Conservation (phyloP, 371 early-diverging fungal genomes). For the Neoconidiobolus thromboides region DNA sequence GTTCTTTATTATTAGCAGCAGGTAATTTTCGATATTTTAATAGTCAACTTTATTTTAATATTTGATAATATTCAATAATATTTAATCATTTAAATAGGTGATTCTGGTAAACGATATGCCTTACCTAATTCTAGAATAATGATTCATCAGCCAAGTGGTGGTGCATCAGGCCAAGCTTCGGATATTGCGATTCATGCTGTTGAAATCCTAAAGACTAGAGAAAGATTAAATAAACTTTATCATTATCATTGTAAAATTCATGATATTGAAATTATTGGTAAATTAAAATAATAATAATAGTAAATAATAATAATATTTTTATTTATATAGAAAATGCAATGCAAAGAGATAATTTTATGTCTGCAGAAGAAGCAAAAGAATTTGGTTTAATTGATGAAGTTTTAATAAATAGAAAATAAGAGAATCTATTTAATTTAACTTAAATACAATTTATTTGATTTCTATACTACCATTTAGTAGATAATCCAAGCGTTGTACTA, state of each 20-base stretch:
- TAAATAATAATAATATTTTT: background rate
- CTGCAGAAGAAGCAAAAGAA: constrained; percentile 69
- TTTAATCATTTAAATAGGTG: constrained; percentile 23
- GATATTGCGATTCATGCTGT: constrained; percentile 95
- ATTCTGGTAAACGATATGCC: constrained; percentile 68
- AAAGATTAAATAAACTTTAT: constrained; percentile 71
- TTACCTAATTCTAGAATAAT: constrained; percentile 87
- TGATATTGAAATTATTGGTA: constrained; percentile 64
- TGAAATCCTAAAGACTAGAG: constrained; percentile 81
- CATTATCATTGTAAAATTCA: constrained; percentile 67
- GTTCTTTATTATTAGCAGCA: constrained; percentile 78
- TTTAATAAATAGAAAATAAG: background rate
- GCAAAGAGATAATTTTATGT: constrained; percentile 92
- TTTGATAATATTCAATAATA: background rate
- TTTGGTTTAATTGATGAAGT: constrained; percentile 87
- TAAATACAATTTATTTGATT: no score
- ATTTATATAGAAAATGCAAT: constrained; percentile 45
- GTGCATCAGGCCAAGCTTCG: constrained; percentile 89
- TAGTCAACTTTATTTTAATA: background rate
- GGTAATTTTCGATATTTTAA: constrained; percentile 18
- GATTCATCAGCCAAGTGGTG: constrained; percentile 95
- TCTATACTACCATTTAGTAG: no score
- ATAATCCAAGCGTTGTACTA: no score
- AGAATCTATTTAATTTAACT: background rate
- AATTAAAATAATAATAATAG: constrained; percentile 1